Conservation (phyloP, 345 rosid genomes). For the Camelina laxa region DNA sequence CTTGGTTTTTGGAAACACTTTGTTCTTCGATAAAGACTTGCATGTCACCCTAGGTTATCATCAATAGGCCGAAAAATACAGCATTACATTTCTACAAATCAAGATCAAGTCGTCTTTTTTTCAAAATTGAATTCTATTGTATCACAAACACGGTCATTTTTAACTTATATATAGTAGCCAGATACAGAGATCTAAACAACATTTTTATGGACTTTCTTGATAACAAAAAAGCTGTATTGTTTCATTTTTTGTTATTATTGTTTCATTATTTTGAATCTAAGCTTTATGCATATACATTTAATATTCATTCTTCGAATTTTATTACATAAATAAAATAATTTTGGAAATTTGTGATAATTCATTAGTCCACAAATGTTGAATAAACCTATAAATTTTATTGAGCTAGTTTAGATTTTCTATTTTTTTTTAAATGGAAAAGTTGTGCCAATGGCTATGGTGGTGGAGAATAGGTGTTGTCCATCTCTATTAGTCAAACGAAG, state of each 20-base stretch:
- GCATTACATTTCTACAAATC: neutral
- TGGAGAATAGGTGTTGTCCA: slow-evolving; percentile 5
- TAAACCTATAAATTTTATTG: neutral
- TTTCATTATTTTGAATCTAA: too few relatives aligned
- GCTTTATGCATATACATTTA: neutral
- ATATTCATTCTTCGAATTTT: neutral
- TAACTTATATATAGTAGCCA: neutral
- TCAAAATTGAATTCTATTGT: neutral
- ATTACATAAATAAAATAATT: too few relatives aligned
- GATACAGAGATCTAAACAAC: slow-evolving; percentile 6
- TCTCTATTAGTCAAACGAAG: neutral
- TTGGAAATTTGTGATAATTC: neutral
- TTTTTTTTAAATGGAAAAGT: neutral
- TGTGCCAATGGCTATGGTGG: slow-evolving; percentile 11
- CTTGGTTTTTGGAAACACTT: neutral
- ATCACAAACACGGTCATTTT: neutral
- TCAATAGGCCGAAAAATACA: neutral
- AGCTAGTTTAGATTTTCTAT: neutral
- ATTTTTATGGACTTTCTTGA: neutral
- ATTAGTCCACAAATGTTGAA: neutral
- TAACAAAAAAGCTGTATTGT: neutral
- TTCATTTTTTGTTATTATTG: too few relatives aligned
- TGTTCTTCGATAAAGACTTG: neutral
- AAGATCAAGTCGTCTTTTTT: neutral
- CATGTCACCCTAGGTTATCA: neutral